Evolutionary conservation across 495 filamentous ascomycete genomes (phyloP).

Genomic region (Cercophora scortea): DNA sequence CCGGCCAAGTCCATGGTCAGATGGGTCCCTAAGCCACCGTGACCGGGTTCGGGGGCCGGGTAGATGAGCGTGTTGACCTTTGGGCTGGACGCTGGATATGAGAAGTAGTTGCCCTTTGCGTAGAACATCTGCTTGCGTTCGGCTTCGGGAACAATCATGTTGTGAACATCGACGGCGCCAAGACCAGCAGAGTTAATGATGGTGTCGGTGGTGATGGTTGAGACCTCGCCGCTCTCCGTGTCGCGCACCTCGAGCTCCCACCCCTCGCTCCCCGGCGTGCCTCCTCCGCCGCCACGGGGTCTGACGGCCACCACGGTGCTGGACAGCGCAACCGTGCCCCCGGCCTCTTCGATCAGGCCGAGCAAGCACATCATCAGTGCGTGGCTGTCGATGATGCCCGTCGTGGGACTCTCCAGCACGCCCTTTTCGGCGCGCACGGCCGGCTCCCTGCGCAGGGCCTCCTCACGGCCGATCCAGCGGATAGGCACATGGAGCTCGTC

Average conservation of each 20-base stretch:
- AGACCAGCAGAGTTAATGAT: slow-evolving; percentile 85
- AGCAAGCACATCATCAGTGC: slow-evolving; percentile 71
- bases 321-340: slow-evolving; percentile 63
- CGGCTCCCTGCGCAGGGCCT: slow-evolving; percentile 62
- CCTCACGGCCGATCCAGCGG: slow-evolving; percentile 52
- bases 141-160: slow-evolving; percentile 63
- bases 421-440: slow-evolving; percentile 64
- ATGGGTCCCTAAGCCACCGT: slow-evolving; percentile 85
- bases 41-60: slow-evolving; percentile 71
- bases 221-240: slow-evolving; percentile 33
- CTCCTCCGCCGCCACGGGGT: slow-evolving; percentile 36
- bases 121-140: slow-evolving; percentile 59
- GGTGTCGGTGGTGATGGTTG: slow-evolving; percentile 60
- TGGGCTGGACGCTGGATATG: slow-evolving; percentile 60
- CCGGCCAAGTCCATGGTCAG: slow-evolving; percentile 85
- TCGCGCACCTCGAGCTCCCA: slow-evolving; percentile 40
- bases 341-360: slow-evolving; percentile 64
- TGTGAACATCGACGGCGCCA: slow-evolving; percentile 65
- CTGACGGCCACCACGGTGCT: slow-evolving; percentile 54
- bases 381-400: slow-evolving; percentile 89
- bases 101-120: slow-evolving; percentile 95
- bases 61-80: slow-evolving; percentile 73
- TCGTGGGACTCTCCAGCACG: slow-evolving; percentile 72
- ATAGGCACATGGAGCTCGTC: slow-evolving; percentile 61
- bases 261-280: slow-evolving; percentile 38